phyloP scores from a whole-genome alignment of 2,329 filamentous ascomycete species.

The Arthrobotrys musiformis region DNA sequence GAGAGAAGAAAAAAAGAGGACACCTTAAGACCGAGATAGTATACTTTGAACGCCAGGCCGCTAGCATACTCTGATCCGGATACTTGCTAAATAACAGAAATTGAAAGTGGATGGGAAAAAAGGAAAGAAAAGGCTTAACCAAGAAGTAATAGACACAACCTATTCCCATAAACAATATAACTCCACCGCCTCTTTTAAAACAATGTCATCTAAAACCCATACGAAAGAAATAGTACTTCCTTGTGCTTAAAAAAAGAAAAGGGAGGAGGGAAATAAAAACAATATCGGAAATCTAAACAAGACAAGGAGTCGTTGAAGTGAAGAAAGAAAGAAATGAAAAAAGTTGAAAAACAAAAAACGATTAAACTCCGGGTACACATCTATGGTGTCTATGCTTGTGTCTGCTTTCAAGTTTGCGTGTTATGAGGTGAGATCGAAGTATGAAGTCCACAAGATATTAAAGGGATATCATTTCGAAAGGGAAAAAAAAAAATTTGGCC shows the following conservation, averaged over 20 bases:
- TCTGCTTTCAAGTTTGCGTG: constrained; percentile 10
- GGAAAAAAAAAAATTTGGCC: not conserved
- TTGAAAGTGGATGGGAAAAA: not conserved
- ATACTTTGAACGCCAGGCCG: constrained; percentile 39
- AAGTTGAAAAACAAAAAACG: constrained; percentile 3
- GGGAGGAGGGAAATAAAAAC: not conserved
- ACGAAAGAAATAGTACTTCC: constrained; percentile 1
- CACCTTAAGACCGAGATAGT: constrained; percentile 13
- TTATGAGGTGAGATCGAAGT: constrained; percentile 14
- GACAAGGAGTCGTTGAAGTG: not conserved
- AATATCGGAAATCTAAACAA: not conserved
- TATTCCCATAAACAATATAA: constrained; percentile 35
- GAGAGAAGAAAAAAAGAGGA: not conserved
- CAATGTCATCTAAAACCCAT: constrained; percentile 40
- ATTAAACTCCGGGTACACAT: constrained; percentile 50
- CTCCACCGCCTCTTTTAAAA: constrained; percentile 38
- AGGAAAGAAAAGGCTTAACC: not conserved
- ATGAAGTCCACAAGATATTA: constrained; percentile 24
- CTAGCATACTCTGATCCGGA: constrained; percentile 33
- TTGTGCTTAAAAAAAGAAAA: constrained; percentile 1
- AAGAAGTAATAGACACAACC: constrained; percentile 20
- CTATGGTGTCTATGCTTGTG: constrained; percentile 55
- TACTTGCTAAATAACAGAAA: constrained; percentile 27
- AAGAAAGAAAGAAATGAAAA: not conserved
- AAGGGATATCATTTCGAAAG: constrained; percentile 23